A percentile compares a stretch with the other conserved stretches of the same genome.
Conservation (phyloP, 106 monocot genomes). For the Apostasia ramifera region DNA sequence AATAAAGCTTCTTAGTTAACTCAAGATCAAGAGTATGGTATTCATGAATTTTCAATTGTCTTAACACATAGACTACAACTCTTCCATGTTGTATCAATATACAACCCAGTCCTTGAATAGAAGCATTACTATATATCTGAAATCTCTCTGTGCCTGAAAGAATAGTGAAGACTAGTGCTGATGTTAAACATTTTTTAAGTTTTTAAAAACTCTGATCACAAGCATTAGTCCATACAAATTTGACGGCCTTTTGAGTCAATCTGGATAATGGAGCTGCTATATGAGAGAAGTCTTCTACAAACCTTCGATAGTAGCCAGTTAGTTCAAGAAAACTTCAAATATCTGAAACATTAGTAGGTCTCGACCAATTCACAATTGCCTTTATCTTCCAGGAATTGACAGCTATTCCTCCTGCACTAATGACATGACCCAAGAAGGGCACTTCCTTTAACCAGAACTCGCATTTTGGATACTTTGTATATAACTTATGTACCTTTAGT, state of each 20-base stretch:
- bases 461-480: not conserved
- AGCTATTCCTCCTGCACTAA: not conserved
- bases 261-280: not conserved
- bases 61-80: not conserved
- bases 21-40: not conserved
- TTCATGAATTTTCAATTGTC: not conserved
- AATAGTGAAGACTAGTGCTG: no score
- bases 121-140: not conserved
- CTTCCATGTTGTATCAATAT: no score
- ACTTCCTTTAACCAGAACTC: not conserved
- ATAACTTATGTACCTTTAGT: not conserved
- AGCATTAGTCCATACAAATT: not conserved
- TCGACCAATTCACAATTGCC: not conserved
- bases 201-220: not conserved
- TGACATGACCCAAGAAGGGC: no score
- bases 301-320: not conserved
- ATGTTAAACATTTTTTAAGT: no score
- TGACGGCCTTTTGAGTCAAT: not conserved
- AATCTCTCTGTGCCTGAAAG: no score
- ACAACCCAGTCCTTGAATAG: not conserved
- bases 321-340: slow-evolving; percentile 7
- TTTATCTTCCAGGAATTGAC: not conserved
- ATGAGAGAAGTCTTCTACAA: not conserved
- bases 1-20: not conserved
- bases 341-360: not conserved